Base-by-base conservation (phyloP, 108 stramenopile species). In the Schizochytrium sp. region DNA sequence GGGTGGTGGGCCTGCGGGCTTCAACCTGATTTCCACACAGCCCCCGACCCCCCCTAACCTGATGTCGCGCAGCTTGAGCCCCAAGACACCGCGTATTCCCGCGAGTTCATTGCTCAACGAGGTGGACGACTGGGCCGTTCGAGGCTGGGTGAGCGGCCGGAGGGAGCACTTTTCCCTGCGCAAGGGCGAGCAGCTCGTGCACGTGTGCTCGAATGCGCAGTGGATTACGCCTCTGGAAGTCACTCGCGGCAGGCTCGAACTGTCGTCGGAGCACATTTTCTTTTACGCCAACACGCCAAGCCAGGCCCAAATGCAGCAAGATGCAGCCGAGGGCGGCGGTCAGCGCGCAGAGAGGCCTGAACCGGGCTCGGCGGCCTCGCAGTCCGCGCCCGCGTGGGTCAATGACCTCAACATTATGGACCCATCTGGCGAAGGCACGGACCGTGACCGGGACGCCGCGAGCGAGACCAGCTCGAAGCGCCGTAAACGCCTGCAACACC, bases 181-280 rank as follows among this genome's bases (percentile, higher is more conserved):
- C 23, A 83, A 83, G 51, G 76, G 51, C 51, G 76, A 83, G 51
- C 48, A 53, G 76, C 76, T 83, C 51, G 76, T 83, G 45, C 76
- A 83, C 48, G 76, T 83, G 48, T 83, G 76, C 4, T 83, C 76
- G 23, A 83, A 53, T 23, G 76, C 76, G n/a, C 76, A 53, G 45
- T 83, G 76, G 76, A 53, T 83, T 18, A 83, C 76, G 14, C 76
- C 76, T 12, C 51, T 83, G 10, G 48, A 83, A 53, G 76, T 83
- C 10, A 53, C 76, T 23, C 45, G 76, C 19, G 76, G 76, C 45
- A 47, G 76, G 48, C 76, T 83, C 23, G 76, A 83, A 23, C 45
- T 83, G 8, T 83, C 76, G 23, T 53, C 45, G 12, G 48, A 83
- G 51, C 76, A 83, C 76, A 12, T 83, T 6, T 83, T 83, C 51